Base-by-base conservation (phyloP, 73 alveolate species). In the Symbiodinium natans region DNA sequence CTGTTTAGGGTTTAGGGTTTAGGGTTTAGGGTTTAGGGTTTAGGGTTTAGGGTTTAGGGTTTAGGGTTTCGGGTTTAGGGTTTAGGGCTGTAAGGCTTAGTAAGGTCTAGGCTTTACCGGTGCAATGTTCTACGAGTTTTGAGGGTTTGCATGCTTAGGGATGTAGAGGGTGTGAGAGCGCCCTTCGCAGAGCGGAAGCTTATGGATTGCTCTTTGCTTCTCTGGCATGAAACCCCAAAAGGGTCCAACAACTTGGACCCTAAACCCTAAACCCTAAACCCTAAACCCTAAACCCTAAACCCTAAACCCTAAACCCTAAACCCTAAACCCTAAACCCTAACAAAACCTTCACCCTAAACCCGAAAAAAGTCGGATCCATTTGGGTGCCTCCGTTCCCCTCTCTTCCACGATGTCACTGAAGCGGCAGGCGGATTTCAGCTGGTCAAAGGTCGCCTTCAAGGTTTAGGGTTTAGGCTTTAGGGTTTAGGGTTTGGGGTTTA, bases 381-480 rank as follows among this genome's bases (percentile, higher is more conserved):
- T n/a, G 17, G 38, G 29, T 0, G 88, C 97, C 88, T 90, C 97
- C 5, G 97, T 90, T 19, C 97, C 97, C 34, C 97, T 71, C 77
- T 90, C 97, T 29, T 90, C 97, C 88, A 90, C 97, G 54, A 90
- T 68, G 77, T 90, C 97, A n/a, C 97, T 85, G 41, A 90, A 90
- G 75, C 38, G 97, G 54, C 88, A n/a, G 56, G 97, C 97, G 1
- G 97, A 90, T 41, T 90, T 90, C 97, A 90, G 52, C 48, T 71
- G 80, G 54, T 90, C 97, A 29, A 90, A 90, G 80, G 77, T 54
- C 4, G 54, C 88, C 95, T 88, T 41, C 41, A 7, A 27, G 34
- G 77, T 27, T 63, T 23, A 27, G 77, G 38, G 15, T 46, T 46
- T 46, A 46, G 59, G 59, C 21, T 46, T 46, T 13, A 46, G 59